Base-by-base conservation (phyloP, 768 basidiomycete species). In the Pisolithus orientalis region DNA sequence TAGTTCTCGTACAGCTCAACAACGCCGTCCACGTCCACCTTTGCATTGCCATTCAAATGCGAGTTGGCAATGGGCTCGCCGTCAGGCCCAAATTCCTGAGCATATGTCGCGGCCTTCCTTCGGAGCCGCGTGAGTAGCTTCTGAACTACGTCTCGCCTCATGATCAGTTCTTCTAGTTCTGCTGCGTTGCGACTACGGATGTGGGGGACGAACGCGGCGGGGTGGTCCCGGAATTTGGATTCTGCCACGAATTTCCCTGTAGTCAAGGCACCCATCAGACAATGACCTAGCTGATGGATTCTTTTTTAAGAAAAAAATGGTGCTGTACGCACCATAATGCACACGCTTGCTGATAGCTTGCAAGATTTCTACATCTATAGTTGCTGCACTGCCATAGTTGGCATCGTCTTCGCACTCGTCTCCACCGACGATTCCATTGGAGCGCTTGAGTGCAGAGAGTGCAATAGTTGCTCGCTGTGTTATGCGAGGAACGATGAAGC, bases 181-280 rank as follows among this genome's bases (percentile, higher is more conserved):
- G 80, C 70, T 16, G 82, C 80, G 66, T 98, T 87, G 8, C 85
- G 84, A 3, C 78, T 78, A 37, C 79, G 78, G 62, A 99, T 99
- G 69, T 94, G 93, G 0, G 94, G 94, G 52, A 99, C 80, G 70
- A 97, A 99, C 9, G 84, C 83, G 34, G 85, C 75, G 17, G 96
- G 95, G 55, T 90, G 75, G 29, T 82, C 79, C n/a, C 78, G 66
- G 74, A 99, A 99, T 67, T 99, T 99, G 27, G 90, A 90, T 71
- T 99, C 96, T 5, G 94, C 93, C 5, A 99, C 96, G 66, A 99
- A 99, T 77, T 97, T 98, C 52, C 96, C 95, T 99, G 8, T 56
- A 5, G 8, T 37, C 34, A 29, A 4, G n/a, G 10, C 4, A 21
- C 25, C 3, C 21, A 28, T 53, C 48, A 59, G 57, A 21, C 42